A percentile compares a stretch with the other conserved stretches of the same genome.
These are phyloP conservation scores for Neonectria magnoliae DNA, from an alignment of 2,329 filamentous ascomycete genomes.

Conservation along the genomic window DNA sequence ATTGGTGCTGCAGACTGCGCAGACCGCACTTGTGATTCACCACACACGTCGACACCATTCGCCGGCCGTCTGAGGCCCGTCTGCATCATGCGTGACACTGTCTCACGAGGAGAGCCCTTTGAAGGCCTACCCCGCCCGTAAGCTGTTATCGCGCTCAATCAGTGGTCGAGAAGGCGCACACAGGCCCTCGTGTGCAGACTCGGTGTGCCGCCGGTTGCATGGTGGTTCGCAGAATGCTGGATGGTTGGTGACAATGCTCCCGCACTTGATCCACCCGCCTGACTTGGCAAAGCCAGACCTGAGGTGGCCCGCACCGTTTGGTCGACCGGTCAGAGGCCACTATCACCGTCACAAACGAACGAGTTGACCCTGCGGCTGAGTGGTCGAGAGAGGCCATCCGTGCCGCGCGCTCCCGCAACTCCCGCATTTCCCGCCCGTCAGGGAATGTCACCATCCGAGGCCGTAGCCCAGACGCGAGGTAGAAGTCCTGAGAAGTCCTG, in stretches of 20 bases:
- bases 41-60: conserved; percentile 28
- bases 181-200: conserved; percentile 34
- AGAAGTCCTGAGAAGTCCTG: neutral
- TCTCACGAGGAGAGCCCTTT: conserved; percentile 17
- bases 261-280: conserved; percentile 38
- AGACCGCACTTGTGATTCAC: conserved; percentile 31
- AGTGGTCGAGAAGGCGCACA: conserved; percentile 25
- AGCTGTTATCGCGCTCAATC: conserved; percentile 36
- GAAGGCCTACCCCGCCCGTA: conserved; percentile 28
- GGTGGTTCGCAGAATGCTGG: conserved; percentile 28
- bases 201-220: conserved; percentile 44
- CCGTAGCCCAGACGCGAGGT: conserved; percentile 6
- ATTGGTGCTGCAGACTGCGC: neutral
- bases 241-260: conserved; percentile 39
- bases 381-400: conserved; percentile 16
- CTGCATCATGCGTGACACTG: conserved; percentile 24
- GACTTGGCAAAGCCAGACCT: conserved; percentile 35
- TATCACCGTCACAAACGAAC: conserved; percentile 13
- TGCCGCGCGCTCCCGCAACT: conserved; percentile 26
- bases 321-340: conserved; percentile 29
- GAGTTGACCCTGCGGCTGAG: conserved; percentile 16
- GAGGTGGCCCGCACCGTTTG: conserved; percentile 28
- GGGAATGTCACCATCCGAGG: conserved; percentile 22
- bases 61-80: conserved; percentile 33
- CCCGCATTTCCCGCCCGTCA: conserved; percentile 7